Conservation (phyloP, 2,329 filamentous ascomycete species). For the Erysiphe pulchra region DNA sequence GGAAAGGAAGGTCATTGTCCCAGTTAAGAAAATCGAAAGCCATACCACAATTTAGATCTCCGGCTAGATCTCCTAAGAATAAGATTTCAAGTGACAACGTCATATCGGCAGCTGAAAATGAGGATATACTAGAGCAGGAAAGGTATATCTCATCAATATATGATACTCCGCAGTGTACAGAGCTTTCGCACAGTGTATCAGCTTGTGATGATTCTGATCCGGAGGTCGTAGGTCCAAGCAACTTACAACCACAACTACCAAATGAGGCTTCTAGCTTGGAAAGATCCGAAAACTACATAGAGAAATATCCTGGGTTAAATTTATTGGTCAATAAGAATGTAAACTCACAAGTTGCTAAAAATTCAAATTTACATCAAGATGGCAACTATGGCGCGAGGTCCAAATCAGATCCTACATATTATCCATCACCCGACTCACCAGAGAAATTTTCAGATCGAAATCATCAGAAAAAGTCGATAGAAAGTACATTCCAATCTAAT, state of each 20-base stretch:
- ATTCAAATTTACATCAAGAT: not conserved
- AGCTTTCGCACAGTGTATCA: too few relatives aligned
- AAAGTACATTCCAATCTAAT: not conserved
- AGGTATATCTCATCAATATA: too few relatives aligned
- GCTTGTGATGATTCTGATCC: too few relatives aligned
- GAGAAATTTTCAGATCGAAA: not conserved
- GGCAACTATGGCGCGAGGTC: not conserved
- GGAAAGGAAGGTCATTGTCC: conserved; percentile 9
- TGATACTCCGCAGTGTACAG: too few relatives aligned
- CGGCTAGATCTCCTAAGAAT: not conserved
- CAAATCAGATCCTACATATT: not conserved
- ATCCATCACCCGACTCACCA: not conserved
- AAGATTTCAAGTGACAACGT: not conserved
- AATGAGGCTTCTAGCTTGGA: too few relatives aligned
- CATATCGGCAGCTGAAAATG: too few relatives aligned
- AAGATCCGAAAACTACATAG: too few relatives aligned
- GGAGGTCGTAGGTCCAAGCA: too few relatives aligned
- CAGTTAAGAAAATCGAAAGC: conserved; percentile 6
- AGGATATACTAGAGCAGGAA: too few relatives aligned
- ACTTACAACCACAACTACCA: too few relatives aligned
- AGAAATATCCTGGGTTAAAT: not conserved
- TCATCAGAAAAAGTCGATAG: not conserved
- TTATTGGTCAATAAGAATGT: not conserved
- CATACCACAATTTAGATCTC: not conserved
- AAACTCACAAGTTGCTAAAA: not conserved